Evolutionary conservation across 2,329 filamentous ascomycete species (phyloP), one percentile per base, ranked within the genome.

Genomic region (Microdochium trichocladiopsis): DNA sequence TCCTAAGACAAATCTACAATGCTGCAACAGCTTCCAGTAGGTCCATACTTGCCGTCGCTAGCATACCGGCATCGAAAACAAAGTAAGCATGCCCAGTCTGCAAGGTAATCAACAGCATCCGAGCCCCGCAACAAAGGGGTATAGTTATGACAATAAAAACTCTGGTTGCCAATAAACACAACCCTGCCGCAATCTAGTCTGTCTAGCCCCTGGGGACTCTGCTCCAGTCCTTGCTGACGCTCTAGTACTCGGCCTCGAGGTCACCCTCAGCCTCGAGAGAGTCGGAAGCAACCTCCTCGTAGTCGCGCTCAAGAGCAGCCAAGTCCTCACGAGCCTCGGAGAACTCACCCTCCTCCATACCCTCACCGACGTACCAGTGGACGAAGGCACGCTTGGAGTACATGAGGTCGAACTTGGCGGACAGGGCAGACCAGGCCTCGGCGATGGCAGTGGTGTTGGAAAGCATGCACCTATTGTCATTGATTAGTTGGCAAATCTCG

Each of bases 311-410:
- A 58, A 99, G 83, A 63, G 94, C 94, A 72, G 94, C 94, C 72
- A 99, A 79, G 78, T 99, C 94, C 79, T 99, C 94, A 73, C 94
- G 92, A 60, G 94, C 94, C 82, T 99, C 94, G 53, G 90, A 95
- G 84, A 99, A 99, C 77, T 99, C 94, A 75, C 94, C 94, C 76
- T 99, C 94, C 83, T 99, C 94, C 94, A 99, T 99, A 85, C 94
- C 94, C 82, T 97, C 94, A 79, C 94, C 94, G 69, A 99, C 94
- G 68, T 97, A 99, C 94, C 94, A 99, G 79, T 99, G 94, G 60
- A 99, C 94, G 77, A 99, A 99, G 57, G 94, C 94, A 80, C 94
- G 94, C 88, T 99, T 99, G 73, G 90, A 95, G 86, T 97, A 96
- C 94, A 99, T 99, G 72, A 99, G 90, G 70, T 99, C 94, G 80